A percentile compares a stretch with the other conserved stretches of the same genome.
Evolutionary conservation across 2,329 filamentous ascomycete species (phyloP).

Genomic region (Diplodia scrobiculata): DNA sequence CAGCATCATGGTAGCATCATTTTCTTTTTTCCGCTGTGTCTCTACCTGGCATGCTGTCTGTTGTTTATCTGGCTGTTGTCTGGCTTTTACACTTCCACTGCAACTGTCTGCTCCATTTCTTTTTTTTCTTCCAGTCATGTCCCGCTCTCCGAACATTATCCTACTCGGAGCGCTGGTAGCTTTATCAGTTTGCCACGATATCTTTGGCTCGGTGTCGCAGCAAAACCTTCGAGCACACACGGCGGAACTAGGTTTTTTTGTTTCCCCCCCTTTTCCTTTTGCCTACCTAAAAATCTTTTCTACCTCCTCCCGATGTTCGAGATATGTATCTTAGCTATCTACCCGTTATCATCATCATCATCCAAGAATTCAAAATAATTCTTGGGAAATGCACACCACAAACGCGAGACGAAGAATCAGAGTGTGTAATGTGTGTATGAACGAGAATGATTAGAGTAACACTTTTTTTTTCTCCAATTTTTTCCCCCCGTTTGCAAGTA

Average conservation of each 20-base stretch:
- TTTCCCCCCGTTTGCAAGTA: neutral
- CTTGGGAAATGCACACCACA: neutral
- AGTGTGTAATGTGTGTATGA: neutral
- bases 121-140: neutral
- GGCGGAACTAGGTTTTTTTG: neutral
- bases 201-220: neutral
- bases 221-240: neutral
- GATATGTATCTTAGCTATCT: slow-evolving; percentile 23
- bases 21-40: neutral
- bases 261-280: neutral
- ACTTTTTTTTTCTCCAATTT: neutral
- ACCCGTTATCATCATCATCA: neutral
- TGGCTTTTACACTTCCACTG: neutral
- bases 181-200: neutral
- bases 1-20: slow-evolving; percentile 7
- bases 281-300: neutral
- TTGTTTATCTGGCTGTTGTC: slow-evolving; percentile 12
- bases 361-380: neutral
- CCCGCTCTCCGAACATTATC: neutral
- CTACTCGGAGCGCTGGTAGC: neutral
- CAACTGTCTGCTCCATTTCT: neutral
- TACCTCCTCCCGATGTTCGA: neutral
- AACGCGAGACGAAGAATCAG: no score
- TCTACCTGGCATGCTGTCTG: neutral
- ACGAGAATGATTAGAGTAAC: slow-evolving; percentile 9